Evolutionary conservation across 1,139 yeast genomes (phyloP), one percentile per base, ranked within the genome.

Genomic region (Geotrichum phurueaensis): DNA sequence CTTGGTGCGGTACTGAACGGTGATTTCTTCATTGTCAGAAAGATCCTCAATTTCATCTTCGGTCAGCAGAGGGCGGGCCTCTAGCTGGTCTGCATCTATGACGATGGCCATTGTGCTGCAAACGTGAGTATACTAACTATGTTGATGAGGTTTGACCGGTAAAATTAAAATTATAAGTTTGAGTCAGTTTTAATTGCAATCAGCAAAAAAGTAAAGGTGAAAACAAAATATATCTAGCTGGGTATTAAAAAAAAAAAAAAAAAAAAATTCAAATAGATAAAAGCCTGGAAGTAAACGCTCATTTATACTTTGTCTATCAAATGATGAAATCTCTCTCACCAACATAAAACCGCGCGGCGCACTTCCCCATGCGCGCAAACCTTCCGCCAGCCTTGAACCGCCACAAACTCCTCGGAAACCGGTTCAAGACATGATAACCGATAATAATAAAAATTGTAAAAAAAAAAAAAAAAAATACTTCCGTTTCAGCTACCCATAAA

Each of bases 1-100:
- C 9, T 33, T 33, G 39, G 39, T 33, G 6, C 13, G n/a, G n/a
- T 33, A 33, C 39, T 33, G 39, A 33, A 33, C 39, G 3, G 39
- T 33, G 39, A 33, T 13, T 33, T 33, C 39, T 12, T 33, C 39
- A 10, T 33, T 13, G 39, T 33, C 39, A 12, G 39, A 33, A 33
- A 33, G 39, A 13, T 33, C 39, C 39, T 33, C 13, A 13, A 33
- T 33, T 33, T 33, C 39, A 15, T 33, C 9, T 33, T 33, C 15
- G 5, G 56, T 52, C 18, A 59, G 61, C 12, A 54, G 51, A 20
- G 59, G 59, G 15, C 56, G 51, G 3, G 45, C 39, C 43, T 54
- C 58, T 36, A 25, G 43, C 39, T 33, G 39, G 39, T 33, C 39
- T 13, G n/a, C 6, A 33, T 33, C 39, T 33, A 15, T 33, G 39